A percentile compares a stretch with the other conserved stretches of the same genome.
Evolutionary conservation across 1,139 yeast genomes (phyloP).

Genomic region (Trichomonascaceae sp.): DNA sequence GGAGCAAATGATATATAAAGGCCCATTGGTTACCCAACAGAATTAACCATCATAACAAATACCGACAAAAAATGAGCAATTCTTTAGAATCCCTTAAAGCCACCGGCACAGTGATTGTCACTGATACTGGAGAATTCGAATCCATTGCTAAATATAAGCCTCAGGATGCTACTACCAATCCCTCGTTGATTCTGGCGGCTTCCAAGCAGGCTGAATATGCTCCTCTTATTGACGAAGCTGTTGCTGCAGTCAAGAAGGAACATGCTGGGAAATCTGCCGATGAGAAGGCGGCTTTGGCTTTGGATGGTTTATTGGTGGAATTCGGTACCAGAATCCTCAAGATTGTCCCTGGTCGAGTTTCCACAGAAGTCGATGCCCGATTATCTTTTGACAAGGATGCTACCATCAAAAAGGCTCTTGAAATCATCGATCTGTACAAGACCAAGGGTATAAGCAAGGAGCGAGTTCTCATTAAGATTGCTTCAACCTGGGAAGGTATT

Average conservation of each 20-base stretch:
- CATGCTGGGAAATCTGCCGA: constrained; percentile 48
- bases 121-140: constrained; percentile 99
- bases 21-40: neutral
- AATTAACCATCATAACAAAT: neutral
- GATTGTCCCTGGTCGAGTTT: constrained; percentile 98
- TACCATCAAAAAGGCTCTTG: constrained; percentile 85
- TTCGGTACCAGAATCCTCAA: constrained; percentile 90
- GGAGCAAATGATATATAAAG: neutral
- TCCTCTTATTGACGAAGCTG: constrained; percentile 82
- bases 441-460: constrained; percentile 79
- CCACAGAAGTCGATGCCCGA: constrained; percentile 98
- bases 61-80: constrained; percentile 33
- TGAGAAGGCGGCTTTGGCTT: constrained; percentile 66
- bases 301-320: constrained; percentile 89
- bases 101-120: constrained; percentile 91
- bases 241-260: constrained; percentile 68
- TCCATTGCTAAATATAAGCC: constrained; percentile 97
- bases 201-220: constrained; percentile 87
- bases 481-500: constrained; percentile 99
- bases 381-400: constrained; percentile 92
- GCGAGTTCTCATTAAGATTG: constrained; percentile 89
- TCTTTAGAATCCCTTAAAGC: constrained; percentile 92
- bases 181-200: constrained; percentile 95
- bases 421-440: constrained; percentile 79
- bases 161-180: constrained; percentile 99